Base-by-base conservation (phyloP, 257 asterid genomes). In the Phtheirospermum japonicum region DNA sequence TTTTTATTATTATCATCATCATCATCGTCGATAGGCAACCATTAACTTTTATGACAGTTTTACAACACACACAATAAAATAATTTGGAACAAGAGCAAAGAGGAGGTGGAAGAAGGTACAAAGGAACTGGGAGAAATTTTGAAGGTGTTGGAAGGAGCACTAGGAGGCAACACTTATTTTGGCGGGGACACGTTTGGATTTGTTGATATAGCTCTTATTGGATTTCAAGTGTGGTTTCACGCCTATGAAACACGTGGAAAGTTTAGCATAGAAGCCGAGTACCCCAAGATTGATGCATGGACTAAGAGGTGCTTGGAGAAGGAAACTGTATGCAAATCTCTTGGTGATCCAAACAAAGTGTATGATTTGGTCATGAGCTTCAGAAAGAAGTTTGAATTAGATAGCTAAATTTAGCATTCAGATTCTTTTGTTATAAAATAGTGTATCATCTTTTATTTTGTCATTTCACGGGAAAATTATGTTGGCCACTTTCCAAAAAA, bases 111-210 rank as follows among this genome's bases (percentile, higher is more conserved):
- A 57, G 66, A 65, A 26, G 66, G 37, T 12, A 60, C 51, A 58
- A 65, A 70, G 19, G 76, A 70, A 4, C 0, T 65, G 48, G 31
- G 70, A 6, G 63, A 65, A 17, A 8, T 6, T 28, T 40, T 65
- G 7, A 66, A 65, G 64, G 42, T 37, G 32, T 6, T 70, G 9
- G 76, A 70, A 32, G 76, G 60, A 19, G 67, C 9, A 62, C 18
- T 75, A 2, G 79, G 73, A 14, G 70, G 65, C 8, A 42, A 75
- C 59, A 55, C 56, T 18, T 74, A 50, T 7, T 75, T 49, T 48
- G 73, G 70, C 5, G 73, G 79, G 34, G 70, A 70, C 5, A 31
- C 11, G 23, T 75, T 75, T 33, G 76, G 76, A 37, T 75, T 13
- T 49, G 40, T 40, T 5, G 79, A 75, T 20, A 48, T 75, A 36